Base-by-base conservation (phyloP, 2,329 filamentous ascomycete genomes). In the Blastomyces silverae region DNA sequence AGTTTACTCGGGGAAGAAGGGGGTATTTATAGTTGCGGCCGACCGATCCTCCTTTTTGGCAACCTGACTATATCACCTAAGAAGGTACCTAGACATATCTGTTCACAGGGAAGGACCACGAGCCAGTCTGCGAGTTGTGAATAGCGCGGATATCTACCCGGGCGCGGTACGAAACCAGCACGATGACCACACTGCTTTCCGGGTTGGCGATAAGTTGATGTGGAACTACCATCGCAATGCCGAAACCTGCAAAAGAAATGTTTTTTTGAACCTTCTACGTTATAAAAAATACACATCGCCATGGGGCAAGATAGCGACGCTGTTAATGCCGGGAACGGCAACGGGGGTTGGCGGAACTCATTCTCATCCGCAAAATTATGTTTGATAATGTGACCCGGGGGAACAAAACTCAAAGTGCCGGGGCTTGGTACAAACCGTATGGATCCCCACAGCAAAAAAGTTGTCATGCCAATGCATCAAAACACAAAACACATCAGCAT, bases 401-500 rank as follows among this genome's bases (percentile, higher is more conserved):
- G 17, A 46, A 2, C 13, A 20, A 50, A 48, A 17, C 22, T 17
- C 28, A 50, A 61, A 44, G 4, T 44, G 34, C 25, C 25, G 25
- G 28, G n/a, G 22, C 46, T 25, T 6, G 46, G 25, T 31, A 13
- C 6, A 39, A 53, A 28, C 37, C 46, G 17, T 62, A 50, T 42
- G 20, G 15, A 28, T 52, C 25, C n/a, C 22, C 39, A 46, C 31
- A 58, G n/a, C 48, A 56, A 57, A 25, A 11, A 5, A 13, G 22
- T 52, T 22, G n/a, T 3, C 22, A 22, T 28, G 57, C 39, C 31
- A 50, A 58, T 50, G 58, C 64, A 59, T 63, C 62, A 46, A 67
- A 48, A 50, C 46, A 50, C 22, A 28, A 25, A 50, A 46, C 44
- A 68, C 68, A 71, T 65, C 61, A 66, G 60, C 56, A 39, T 39